Conservation (phyloP, 495 filamentous ascomycete species). For the Talaromyces borbonicus region DNA sequence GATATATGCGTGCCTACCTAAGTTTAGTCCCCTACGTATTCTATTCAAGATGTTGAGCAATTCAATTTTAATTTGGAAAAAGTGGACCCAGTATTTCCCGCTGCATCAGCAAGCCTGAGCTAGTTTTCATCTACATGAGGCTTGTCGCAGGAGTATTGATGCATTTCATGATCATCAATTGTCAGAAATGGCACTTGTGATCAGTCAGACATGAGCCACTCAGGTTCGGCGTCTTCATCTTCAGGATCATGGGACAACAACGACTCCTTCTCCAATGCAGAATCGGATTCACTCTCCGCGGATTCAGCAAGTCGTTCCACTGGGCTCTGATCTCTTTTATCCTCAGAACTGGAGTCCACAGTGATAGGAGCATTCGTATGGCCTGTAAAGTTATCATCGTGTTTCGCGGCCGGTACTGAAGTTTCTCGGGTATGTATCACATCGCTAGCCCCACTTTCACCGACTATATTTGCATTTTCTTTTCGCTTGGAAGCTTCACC, state of each 20-base stretch:
- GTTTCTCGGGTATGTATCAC: constrained; percentile 1
- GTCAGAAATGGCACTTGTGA: too few species aligned
- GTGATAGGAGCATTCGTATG: constrained; percentile 19
- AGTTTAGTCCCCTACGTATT: too few species aligned
- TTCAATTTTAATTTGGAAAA: too few species aligned
- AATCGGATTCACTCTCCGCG: constrained; percentile 19
- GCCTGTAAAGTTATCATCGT: constrained; percentile 17
- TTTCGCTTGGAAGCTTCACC: too few species aligned
- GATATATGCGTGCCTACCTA: too few species aligned
- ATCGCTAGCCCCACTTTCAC: constrained; percentile 3
- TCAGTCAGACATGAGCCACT: constrained; percentile 43
- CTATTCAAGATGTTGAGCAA: too few species aligned
- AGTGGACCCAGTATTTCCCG: too few species aligned
- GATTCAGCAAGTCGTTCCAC: constrained; percentile 4
- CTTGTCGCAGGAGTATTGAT: too few species aligned
- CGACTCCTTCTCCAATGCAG: constrained; percentile 32
- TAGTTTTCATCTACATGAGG: too few species aligned
- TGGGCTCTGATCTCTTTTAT: constrained; percentile 13
- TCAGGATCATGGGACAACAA: constrained; percentile 54
- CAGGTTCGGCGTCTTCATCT: constrained; percentile 58
- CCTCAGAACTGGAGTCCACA: constrained; percentile 15
- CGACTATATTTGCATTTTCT: neutral
- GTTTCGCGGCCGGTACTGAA: constrained; percentile 18
- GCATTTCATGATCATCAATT: too few species aligned
- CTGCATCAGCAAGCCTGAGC: too few species aligned